Conservation (phyloP, 805 yeast genomes). For the Saturnispora dispora region DNA sequence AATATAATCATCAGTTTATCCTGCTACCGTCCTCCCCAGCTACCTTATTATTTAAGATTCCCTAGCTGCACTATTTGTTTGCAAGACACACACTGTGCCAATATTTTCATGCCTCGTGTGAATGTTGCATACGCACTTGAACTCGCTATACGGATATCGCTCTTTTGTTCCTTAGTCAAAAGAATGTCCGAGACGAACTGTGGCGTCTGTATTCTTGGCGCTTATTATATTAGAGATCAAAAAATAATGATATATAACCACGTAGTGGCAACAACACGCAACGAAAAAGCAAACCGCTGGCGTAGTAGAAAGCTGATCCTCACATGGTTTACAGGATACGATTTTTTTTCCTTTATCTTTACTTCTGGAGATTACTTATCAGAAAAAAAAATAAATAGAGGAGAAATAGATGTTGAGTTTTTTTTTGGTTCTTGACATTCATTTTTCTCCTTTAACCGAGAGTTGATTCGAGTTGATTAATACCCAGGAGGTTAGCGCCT, state of each 20-base stretch:
- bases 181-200: background rate
- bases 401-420: background rate
- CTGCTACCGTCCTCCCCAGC: no score
- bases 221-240: background rate
- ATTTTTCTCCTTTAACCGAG: slow-evolving; percentile 25
- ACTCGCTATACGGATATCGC: background rate
- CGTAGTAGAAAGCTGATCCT: background rate
- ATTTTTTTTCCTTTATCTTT: background rate
- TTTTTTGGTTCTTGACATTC: slow-evolving; percentile 19
- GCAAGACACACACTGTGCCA: background rate
- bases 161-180: background rate
- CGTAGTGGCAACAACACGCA: background rate
- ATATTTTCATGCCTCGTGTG: background rate
- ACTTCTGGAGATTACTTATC: background rate
- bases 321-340: background rate
- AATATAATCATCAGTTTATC: no score
- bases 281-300: background rate
- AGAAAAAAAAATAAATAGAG: background rate
- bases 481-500: background rate
- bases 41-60: no score
- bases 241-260: background rate
- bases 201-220: background rate
- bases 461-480: background rate
- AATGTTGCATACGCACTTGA: background rate
- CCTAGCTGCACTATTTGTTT: no score